phyloP scores from a whole-genome alignment of 2,329 filamentous ascomycete species.

The Blastomyces emzantsi region DNA sequence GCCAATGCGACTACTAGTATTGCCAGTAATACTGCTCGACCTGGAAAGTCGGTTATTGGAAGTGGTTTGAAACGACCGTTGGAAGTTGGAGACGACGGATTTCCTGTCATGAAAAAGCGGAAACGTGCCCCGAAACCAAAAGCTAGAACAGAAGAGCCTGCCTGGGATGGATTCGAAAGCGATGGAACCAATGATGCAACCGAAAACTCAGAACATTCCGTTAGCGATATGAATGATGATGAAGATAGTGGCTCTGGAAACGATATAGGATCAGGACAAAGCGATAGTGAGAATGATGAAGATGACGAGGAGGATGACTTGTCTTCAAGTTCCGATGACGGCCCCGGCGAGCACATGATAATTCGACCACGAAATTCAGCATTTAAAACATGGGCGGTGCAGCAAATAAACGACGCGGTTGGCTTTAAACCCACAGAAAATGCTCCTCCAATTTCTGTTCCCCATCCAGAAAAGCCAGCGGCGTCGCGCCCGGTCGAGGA shows the following conservation, averaged over 20 bases:
- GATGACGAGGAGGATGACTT: slow-evolving; percentile 27
- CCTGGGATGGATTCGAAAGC: slow-evolving; percentile 40
- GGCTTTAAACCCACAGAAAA: slow-evolving; percentile 51
- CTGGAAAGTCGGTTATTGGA: slow-evolving; percentile 39
- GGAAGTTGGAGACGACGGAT: slow-evolving; percentile 67
- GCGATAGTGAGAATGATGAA: slow-evolving; percentile 19
- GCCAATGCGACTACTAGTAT: neutral
- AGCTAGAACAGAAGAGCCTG: slow-evolving; percentile 30
- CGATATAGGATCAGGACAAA: slow-evolving; percentile 24
- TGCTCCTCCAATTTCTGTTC: slow-evolving; percentile 23
- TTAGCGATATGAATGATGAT: slow-evolving; percentile 17
- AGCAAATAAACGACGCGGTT: slow-evolving; percentile 74
- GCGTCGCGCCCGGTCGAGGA: slow-evolving; percentile 30
- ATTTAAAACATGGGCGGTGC: slow-evolving; percentile 89
- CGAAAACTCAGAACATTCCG: slow-evolving; percentile 25
- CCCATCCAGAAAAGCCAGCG: slow-evolving; percentile 25
- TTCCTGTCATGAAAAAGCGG: slow-evolving; percentile 72
- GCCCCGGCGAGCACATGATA: slow-evolving; percentile 17
- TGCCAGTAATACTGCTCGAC: neutral
- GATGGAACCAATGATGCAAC: slow-evolving; percentile 37
- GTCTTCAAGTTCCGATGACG: slow-evolving; percentile 23
- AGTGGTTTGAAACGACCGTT: slow-evolving; percentile 81
- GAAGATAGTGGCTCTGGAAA: slow-evolving; percentile 24
- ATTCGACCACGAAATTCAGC: slow-evolving; percentile 47
- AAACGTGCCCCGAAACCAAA: slow-evolving; percentile 40